Conservation (phyloP, 2,329 filamentous ascomycete genomes). For the Chrysoporthe austroafricana region DNA sequence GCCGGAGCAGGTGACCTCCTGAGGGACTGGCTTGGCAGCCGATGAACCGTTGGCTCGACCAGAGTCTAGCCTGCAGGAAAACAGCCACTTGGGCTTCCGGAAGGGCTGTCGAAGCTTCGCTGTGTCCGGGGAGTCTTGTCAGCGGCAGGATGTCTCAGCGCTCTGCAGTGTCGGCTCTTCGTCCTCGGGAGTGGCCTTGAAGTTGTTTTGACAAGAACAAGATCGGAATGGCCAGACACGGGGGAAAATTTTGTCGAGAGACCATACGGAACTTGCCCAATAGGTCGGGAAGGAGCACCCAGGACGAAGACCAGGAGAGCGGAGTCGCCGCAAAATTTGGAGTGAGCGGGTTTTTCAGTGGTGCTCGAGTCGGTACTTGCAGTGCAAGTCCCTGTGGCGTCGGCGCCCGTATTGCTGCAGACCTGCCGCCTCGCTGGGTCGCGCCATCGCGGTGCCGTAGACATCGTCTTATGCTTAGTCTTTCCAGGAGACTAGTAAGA, state of each 20-base stretch:
- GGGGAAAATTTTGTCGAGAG: constrained; percentile 24
- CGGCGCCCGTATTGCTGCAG: constrained; percentile 24
- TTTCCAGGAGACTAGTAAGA: neutral
- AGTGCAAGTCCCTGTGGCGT: constrained; percentile 20
- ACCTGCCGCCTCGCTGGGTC: constrained; percentile 8
- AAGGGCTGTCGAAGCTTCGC: constrained; percentile 1
- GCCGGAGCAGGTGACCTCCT: constrained; percentile 23
- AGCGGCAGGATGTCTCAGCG: neutral
- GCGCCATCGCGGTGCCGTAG: neutral
- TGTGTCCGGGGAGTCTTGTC: neutral
- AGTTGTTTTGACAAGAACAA: constrained; percentile 3
- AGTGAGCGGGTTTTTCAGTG: constrained; percentile 26
- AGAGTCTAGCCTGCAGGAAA: constrained; percentile 19
- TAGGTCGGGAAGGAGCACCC: constrained; percentile 14
- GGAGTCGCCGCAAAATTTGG: constrained; percentile 29
- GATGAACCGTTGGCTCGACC: constrained; percentile 22
- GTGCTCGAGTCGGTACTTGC: constrained; percentile 22
- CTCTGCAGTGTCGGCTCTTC: neutral
- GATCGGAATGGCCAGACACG: constrained; percentile 12
- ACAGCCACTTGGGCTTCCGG: constrained; percentile 9
- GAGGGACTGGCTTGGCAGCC: constrained; percentile 23
- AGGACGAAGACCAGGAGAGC: constrained; percentile 24
- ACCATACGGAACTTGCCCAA: constrained; percentile 21
- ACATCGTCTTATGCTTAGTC: neutral
- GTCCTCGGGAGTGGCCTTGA: neutral